A percentile compares a stretch with the other conserved stretches of the same genome.
Conservation (phyloP, 345 rosid genomes). For the Murraya paniculata region DNA sequence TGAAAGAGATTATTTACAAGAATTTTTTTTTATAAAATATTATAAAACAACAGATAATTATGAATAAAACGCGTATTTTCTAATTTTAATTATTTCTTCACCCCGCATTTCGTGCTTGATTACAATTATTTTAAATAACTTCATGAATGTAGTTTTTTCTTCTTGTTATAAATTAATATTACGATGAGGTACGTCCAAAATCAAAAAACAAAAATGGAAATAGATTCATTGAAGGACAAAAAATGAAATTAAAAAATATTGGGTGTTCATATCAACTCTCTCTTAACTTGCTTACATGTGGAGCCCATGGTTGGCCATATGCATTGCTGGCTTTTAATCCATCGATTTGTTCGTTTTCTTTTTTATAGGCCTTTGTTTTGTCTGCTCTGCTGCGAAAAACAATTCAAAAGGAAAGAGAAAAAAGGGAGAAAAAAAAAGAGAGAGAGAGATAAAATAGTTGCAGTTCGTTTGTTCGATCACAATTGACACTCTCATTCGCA, state of each 20-base stretch:
- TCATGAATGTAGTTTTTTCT: not conserved
- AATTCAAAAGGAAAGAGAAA: not conserved
- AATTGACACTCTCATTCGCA: conserved; percentile 13
- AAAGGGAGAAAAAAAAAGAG: not conserved
- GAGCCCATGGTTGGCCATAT: conserved; percentile 39
- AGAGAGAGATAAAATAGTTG: conserved; percentile 14
- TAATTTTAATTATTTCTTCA: not conserved
- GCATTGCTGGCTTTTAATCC: conserved; percentile 45
- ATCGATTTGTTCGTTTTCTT: conserved; percentile 34
- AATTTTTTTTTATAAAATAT: too few species aligned
- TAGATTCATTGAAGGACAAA: not conserved
- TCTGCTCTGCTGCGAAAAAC: conserved; percentile 23
- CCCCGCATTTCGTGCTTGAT: not conserved
- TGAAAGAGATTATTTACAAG: too few species aligned
- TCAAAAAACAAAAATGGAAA: not conserved
- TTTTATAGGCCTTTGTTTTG: conserved; percentile 25
- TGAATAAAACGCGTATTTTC: too few species aligned
- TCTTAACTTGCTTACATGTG: conserved; percentile 19
- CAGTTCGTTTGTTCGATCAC: conserved; percentile 28
- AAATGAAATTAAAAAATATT: not conserved
- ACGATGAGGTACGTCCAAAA: not conserved
- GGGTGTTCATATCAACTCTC: not conserved
- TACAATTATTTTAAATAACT: not conserved
- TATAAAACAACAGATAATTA: too few species aligned
- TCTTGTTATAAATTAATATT: not conserved